phyloP scores from a whole-genome alignment of 2,329 filamentous ascomycete genomes.

The Pyrenophora seminiperda region DNA sequence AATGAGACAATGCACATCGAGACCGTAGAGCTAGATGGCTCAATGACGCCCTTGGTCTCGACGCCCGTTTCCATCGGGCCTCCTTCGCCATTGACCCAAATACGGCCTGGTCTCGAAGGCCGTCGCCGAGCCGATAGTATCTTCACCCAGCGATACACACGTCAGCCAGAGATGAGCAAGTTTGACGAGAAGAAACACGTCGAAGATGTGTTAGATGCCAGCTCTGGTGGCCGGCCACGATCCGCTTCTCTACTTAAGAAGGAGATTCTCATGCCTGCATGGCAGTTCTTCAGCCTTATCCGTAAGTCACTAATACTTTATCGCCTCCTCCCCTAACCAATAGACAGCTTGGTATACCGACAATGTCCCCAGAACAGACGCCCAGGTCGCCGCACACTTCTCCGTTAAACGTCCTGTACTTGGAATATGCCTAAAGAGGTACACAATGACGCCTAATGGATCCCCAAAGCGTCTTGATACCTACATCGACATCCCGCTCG shows the following conservation, averaged over 20 bases:
- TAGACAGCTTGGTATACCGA: slow-evolving; percentile 80
- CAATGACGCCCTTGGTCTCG: slow-evolving; percentile 44
- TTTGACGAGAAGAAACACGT: slow-evolving; percentile 56
- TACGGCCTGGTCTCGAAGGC: slow-evolving; percentile 36
- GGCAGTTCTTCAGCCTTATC: slow-evolving; percentile 95
- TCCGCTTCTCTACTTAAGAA: slow-evolving; percentile 61
- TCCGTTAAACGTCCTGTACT: slow-evolving; percentile 80
- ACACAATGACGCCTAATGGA: slow-evolving; percentile 74
- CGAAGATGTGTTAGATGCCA: slow-evolving; percentile 47
- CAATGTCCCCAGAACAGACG: slow-evolving; percentile 67
- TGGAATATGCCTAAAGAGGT: slow-evolving; percentile 91
- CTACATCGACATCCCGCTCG: slow-evolving; percentile 87
- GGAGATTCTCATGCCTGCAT: slow-evolving; percentile 92
- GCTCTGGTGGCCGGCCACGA: slow-evolving; percentile 41
- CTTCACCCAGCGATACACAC: slow-evolving; percentile 53
- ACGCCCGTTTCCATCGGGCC: slow-evolving; percentile 37
- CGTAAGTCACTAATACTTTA: slow-evolving; percentile 61
- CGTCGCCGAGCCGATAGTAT: slow-evolving; percentile 56
- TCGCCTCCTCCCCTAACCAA: slow-evolving; percentile 17
- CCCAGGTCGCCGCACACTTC: slow-evolving; percentile 88
- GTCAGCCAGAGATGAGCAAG: slow-evolving; percentile 56
- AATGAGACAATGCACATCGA: slow-evolving; percentile 52
- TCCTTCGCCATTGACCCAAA: slow-evolving; percentile 33
- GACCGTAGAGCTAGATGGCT: slow-evolving; percentile 47
- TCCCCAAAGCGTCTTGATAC: slow-evolving; percentile 75